Evolutionary conservation across 306 rosid genomes (phyloP).

Genomic region (Amphicarpaea edgeworthii): DNA sequence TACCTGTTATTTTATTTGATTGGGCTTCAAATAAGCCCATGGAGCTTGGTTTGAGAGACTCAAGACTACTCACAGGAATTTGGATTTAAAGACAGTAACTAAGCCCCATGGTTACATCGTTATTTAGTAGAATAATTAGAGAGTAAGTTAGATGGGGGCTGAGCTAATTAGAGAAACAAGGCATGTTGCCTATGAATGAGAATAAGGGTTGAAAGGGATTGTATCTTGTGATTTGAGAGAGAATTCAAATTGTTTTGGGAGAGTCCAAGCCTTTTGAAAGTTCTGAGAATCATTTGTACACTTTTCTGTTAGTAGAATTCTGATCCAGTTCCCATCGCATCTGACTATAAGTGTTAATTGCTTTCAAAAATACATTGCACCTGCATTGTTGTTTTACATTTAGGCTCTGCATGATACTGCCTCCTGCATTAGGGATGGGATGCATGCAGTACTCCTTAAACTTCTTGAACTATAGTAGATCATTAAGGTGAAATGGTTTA

Average conservation of each 20-base stretch:
- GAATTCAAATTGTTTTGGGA: no score
- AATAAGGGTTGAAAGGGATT: neutral
- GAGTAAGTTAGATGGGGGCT: no score
- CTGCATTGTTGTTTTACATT: conserved; percentile 29
- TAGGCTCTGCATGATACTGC: conserved; percentile 3
- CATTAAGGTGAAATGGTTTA: conserved; percentile 25
- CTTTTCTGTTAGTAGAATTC: neutral
- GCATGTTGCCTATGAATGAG: neutral
- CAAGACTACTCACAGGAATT: no score
- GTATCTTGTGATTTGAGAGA: no score
- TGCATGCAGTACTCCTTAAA: conserved; percentile 19
- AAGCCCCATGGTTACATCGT: no score
- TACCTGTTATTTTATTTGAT: no score
- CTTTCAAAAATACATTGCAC: neutral
- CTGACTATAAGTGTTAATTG: neutral
- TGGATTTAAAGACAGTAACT: no score
- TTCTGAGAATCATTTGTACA: no score
- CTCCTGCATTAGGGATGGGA: conserved; percentile 24
- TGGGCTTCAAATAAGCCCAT: no score
- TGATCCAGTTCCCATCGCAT: neutral
- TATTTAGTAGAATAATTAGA: no score
- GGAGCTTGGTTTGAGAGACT: no score
- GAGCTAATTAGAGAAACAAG: neutral
- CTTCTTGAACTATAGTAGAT: conserved; percentile 20
- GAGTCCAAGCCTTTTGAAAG: no score